phyloP scores from a whole-genome alignment of 768 basidiomycete genomes.

The Collybia nuda region DNA sequence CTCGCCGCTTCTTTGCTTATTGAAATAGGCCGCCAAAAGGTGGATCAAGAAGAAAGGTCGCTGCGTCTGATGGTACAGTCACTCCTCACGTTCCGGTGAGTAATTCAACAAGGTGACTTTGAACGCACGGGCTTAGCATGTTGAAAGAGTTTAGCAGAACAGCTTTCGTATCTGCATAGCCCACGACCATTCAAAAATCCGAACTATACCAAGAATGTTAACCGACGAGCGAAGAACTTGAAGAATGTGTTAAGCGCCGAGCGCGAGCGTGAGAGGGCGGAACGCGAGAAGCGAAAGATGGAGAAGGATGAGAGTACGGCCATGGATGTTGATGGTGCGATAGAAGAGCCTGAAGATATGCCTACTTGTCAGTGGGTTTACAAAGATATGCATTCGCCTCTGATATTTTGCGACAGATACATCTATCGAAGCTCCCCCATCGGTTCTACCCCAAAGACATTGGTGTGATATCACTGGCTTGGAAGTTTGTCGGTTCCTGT shows the following conservation, averaged over 20 bases:
- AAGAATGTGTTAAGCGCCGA: slow-evolving; percentile 80
- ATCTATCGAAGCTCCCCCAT: slow-evolving; percentile 85
- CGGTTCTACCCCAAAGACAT: slow-evolving; percentile 69
- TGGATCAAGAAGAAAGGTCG: slow-evolving; percentile 35
- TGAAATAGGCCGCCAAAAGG: slow-evolving; percentile 44
- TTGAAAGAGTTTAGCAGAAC: slow-evolving; percentile 66
- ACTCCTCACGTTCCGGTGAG: slow-evolving; percentile 44
- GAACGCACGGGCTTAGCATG: not conserved
- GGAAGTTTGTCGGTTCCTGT: slow-evolving; percentile 44
- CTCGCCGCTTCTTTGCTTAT: not conserved
- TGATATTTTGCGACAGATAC: slow-evolving; percentile 46
- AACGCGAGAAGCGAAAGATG: slow-evolving; percentile 56
- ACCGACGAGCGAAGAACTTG: slow-evolving; percentile 74
- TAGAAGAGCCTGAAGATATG: slow-evolving; percentile 52
- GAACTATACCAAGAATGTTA: slow-evolving; percentile 65
- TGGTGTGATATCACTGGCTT: slow-evolving; percentile 89
- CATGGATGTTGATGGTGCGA: slow-evolving; percentile 59
- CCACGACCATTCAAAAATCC: slow-evolving; percentile 81
- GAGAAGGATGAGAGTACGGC: slow-evolving; percentile 42
- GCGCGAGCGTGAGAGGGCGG: slow-evolving; percentile 70
- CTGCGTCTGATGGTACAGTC: slow-evolving; percentile 41
- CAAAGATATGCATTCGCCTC: not conserved
- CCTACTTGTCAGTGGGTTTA: slow-evolving; percentile 59
- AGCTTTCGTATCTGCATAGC: slow-evolving; percentile 67
- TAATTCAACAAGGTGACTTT: not conserved